Percentiles rank a stretch among this genome's conserved stretches.
Conservation (phyloP, 495 filamentous ascomycete species). For the Neurospora terricola region DNA sequence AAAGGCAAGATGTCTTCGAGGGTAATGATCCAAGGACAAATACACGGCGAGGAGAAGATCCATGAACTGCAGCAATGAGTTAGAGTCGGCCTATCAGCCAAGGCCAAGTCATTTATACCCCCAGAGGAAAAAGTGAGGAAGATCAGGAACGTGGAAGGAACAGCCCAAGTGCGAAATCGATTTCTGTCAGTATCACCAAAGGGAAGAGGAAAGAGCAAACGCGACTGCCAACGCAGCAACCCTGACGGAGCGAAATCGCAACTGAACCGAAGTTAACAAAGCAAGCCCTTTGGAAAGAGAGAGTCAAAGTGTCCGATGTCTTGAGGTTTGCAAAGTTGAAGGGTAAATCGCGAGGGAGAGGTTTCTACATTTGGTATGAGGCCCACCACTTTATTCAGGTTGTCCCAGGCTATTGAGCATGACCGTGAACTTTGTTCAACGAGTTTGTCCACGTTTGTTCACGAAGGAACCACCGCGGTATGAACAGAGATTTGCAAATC, state of each 20-base stretch:
- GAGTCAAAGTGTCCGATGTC: not conserved
- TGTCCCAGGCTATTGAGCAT: not conserved
- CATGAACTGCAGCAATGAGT: no score
- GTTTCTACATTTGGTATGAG: not conserved
- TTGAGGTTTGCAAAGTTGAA: not conserved
- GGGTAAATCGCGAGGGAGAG: not conserved
- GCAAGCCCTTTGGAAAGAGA: not conserved
- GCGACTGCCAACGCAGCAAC: not conserved
- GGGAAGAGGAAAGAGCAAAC: not conserved
- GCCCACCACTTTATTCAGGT: not conserved
- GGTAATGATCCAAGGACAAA: not conserved
- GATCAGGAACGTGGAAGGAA: not conserved
- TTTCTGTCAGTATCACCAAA: not conserved
- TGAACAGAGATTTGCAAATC: not conserved
- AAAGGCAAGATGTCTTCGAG: not conserved
- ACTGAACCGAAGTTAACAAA: not conserved
- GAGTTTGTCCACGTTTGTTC: not conserved
- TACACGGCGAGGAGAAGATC: not conserved
- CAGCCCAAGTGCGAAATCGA: not conserved
- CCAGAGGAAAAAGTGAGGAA: not conserved
- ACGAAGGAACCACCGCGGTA: not conserved
- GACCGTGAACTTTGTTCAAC: not conserved
- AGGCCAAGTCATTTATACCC: no score
- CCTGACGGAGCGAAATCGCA: not conserved
- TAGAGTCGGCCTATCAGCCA: no score